Base-by-base conservation (phyloP, 306 rosid species). In the Acacia melanoxylon region DNA sequence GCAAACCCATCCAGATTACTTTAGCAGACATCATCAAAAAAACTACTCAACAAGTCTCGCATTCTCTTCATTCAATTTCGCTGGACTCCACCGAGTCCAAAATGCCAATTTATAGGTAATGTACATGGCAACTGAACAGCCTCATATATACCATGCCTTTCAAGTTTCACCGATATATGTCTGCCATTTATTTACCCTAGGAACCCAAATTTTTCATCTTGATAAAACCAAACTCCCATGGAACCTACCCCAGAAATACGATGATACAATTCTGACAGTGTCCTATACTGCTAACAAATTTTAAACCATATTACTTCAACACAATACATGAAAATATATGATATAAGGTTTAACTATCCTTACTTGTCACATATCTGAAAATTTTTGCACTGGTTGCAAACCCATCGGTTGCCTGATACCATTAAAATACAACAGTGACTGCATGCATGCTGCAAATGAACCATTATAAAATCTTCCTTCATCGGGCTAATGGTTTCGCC, bases 401-500 rank as follows among this genome's bases (percentile, higher is more conserved):
- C 90, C 99, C 99, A 95, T 63, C 93, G 90, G 80, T 80, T 89
- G 80, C 98, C 98, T 10, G 96, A 93, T 73, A 92, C 97, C 98
- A 95, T 95, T 52, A 95, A 88, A 79, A 85, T 68, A 85, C 98
- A 92, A 76, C 99, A 95, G 83, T 91, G 94, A 75, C 74, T 78
- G 85, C 99, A 93, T 2, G 93, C 89, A 69, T 91, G 92, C 89
- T 95, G 99, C 89, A 96, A 86, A 89, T 96, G 99, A 89, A 96
- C 99, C 98, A 96, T 93, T 75, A 96, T 93, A 81, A 96, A 93
- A 85, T 96, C 99, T 80, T 96, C 99, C 93, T 96, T 96, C 98
- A 96, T 96, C 0, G 99, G 99, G 86, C 83, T 81, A 83, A 95
- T 95, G 81, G 98, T 95, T 89, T 95, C 99, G 69, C 99, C 99